A percentile compares a stretch with the other conserved stretches of the same genome.
phyloP scores from a whole-genome alignment of 768 basidiomycete species.

The Boletales sp. region DNA sequence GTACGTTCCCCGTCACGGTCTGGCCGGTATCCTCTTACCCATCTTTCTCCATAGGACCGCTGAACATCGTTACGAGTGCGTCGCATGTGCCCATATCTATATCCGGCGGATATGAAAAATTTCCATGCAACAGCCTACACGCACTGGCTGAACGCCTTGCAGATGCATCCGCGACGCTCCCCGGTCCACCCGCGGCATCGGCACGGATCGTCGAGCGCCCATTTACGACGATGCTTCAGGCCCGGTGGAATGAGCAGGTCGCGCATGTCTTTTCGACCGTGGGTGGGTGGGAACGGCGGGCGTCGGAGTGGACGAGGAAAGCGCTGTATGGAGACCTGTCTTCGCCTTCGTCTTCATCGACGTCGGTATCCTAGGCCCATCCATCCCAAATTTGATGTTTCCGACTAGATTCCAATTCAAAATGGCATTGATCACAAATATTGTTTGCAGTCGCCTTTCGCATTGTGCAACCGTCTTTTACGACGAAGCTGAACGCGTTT shows the following conservation, averaged over 20 bases:
- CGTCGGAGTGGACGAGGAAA: slow-evolving; percentile 44
- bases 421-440: too few species aligned
- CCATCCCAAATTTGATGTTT: too few species aligned
- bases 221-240: slow-evolving; percentile 46
- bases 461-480: too few species aligned
- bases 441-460: too few species aligned
- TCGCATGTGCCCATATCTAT: neutral
- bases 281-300: slow-evolving; percentile 43
- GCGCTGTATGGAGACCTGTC: slow-evolving; percentile 36
- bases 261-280: slow-evolving; percentile 42
- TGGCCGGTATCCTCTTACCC: neutral
- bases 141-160: slow-evolving; percentile 47
- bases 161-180: slow-evolving; percentile 44
- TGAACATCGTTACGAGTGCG: slow-evolving; percentile 55
- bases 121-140: slow-evolving; percentile 38
- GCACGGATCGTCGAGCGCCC: slow-evolving; percentile 46
- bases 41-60: slow-evolving; percentile 43
- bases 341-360: too few species aligned
- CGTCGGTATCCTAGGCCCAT: too few species aligned
- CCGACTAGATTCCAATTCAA: too few species aligned
- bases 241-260: slow-evolving; percentile 58
- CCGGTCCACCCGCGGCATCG: slow-evolving; percentile 54
- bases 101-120: too few species aligned
- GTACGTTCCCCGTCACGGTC: neutral
- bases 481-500: too few species aligned